Percentiles rank a stretch among this genome's conserved stretches.
These are phyloP conservation scores for Elsinoe perseae DNA, from an alignment of 2,329 filamentous ascomycete genomes.

Conservation along the genomic window DNA sequence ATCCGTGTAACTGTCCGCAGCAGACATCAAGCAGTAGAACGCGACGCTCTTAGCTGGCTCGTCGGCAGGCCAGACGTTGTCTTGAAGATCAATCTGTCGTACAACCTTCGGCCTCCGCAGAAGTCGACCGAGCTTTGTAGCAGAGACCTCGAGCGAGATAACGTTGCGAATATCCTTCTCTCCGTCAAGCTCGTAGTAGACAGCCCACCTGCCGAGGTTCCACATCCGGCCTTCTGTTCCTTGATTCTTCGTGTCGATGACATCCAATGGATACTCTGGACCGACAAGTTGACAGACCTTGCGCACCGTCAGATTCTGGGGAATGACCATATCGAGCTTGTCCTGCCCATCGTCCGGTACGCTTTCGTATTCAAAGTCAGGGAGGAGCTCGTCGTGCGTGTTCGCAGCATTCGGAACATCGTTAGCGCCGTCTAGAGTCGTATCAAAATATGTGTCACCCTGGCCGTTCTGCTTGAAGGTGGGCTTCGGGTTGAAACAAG, in stretches of 20 bases:
- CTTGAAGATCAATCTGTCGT: conserved; percentile 53
- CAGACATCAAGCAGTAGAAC: conserved; percentile 63
- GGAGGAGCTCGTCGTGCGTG: conserved; percentile 19
- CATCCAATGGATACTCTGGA: conserved; percentile 53
- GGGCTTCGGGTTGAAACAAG: conserved; percentile 50
- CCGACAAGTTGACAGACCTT: conserved; percentile 58
- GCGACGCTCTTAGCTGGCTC: conserved; percentile 51
- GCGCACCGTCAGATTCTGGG: conserved; percentile 54
- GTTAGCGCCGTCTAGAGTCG: conserved; percentile 9
- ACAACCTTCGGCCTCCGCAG: conserved; percentile 58
- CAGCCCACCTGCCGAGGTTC: conserved; percentile 59
- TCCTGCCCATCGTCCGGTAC: conserved; percentile 55
- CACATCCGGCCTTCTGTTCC: conserved; percentile 57
- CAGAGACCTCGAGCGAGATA: conserved; percentile 61
- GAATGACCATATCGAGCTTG: conserved; percentile 60
- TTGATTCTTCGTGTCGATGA: conserved; percentile 63
- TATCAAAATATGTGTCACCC: background rate
- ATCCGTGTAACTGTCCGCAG: conserved; percentile 63
- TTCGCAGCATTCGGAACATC: conserved; percentile 24
- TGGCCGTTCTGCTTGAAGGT: conserved; percentile 24
- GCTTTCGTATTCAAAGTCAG: conserved; percentile 43
- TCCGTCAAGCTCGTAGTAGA: conserved; percentile 57
- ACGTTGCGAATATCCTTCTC: conserved; percentile 60
- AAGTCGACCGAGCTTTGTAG: conserved; percentile 53
- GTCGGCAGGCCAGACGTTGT: conserved; percentile 49